These are phyloP conservation scores for Fraxinus nigra DNA, from an alignment of 305 asterid species.

Conservation along the genomic window DNA sequence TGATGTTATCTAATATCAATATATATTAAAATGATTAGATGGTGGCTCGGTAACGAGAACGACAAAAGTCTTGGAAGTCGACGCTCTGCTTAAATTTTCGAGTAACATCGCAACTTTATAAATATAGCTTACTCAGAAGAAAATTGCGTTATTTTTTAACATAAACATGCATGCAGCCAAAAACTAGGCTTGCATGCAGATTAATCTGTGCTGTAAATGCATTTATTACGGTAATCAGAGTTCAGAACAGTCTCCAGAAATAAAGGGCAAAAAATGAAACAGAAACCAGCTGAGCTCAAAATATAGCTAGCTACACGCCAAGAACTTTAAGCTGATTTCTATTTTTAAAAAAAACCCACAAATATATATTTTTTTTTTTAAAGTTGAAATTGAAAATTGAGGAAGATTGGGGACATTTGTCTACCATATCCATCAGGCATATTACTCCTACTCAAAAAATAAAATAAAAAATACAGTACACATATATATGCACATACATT, in stretches of 20 bases:
- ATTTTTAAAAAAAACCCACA: too few relatives aligned
- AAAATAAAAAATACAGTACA: neutral
- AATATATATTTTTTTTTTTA: too few relatives aligned
- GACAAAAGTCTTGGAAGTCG: neutral
- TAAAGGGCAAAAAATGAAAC: neutral
- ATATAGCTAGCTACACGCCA: slow-evolving; percentile 1
- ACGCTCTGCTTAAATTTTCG: neutral
- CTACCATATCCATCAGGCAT: slow-evolving; percentile 21
- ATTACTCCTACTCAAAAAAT: neutral
- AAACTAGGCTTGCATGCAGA: neutral
- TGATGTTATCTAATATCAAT: too few relatives aligned
- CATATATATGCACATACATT: neutral
- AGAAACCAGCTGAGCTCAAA: slow-evolving; percentile 36
- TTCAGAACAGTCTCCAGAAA: neutral
- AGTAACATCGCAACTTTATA: neutral
- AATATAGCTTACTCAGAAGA: neutral
- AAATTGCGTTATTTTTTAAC: neutral
- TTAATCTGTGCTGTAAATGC: neutral
- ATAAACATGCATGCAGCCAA: neutral
- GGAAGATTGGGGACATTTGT: slow-evolving; percentile 20
- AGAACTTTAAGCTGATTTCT: slow-evolving; percentile 26
- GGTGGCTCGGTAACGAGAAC: neutral
- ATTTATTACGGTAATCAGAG: neutral
- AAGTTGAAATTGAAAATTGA: neutral
- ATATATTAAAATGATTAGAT: neutral